Base-by-base conservation (phyloP, 805 yeast genomes). In the Starmerella bombi region DNA sequence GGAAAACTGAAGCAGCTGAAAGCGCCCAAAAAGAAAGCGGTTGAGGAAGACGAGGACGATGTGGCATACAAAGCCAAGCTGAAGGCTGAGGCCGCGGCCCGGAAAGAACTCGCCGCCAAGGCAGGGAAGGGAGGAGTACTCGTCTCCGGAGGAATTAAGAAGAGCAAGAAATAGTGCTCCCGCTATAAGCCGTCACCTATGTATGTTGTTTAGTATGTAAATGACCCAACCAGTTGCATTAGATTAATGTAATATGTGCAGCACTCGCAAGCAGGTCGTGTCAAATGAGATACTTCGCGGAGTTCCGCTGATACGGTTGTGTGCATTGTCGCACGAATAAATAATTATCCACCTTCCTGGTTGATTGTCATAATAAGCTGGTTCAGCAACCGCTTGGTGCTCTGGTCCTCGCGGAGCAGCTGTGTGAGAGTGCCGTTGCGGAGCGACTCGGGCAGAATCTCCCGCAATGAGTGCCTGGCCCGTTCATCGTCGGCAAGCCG, bases 81-180 rank as follows among this genome's bases (percentile, higher is more conserved):
- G 67, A 83, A 80, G 62, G 94, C 93, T 43, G 96, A 82, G 48
- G 94, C 88, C 52, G 81, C 80, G 58, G 94, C 95, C 23, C 77
- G 77, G 65, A 88, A 86, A 65, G 93, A 80, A 40, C 71, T 88
- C 77, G 84, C 88, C 50, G 74, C 79, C 38, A 75, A 80, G 63
- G 91, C 94, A 45, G 68, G 80, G 54, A 75, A 80, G 57, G 94
- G 94, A 50, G 94, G 94, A 41, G 95, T 95, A 28, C 65, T 86
- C 55, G 76, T 77, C 40, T 86, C 93, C 49, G 95, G 95, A 39
- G 97, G 97, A 45, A 86, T 86, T 68, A 86, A 88, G 74, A 88
- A 86, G 75, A 79, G 56, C 40, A 52, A 50, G 45, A 49, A 52
- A 35, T 49, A 45, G 20, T 14, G 8, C 7, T 23, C 27, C 27